Conservation (phyloP, 257 asterid genomes). For the Solanum virginianum region DNA sequence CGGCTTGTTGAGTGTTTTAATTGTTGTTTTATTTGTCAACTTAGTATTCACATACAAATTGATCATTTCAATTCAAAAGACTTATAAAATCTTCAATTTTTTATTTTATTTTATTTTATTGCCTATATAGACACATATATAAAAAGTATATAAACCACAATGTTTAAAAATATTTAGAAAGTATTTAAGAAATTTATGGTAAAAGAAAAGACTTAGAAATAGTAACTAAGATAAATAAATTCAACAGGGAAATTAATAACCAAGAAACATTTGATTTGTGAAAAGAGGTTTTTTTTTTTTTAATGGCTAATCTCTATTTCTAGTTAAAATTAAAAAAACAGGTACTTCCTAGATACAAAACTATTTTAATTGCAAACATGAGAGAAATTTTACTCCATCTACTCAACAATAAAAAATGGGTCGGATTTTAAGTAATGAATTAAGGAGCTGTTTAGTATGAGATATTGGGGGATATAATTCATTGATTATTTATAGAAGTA, state of each 20-base stretch:
- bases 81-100: not conserved
- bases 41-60: not conserved
- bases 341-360: not conserved
- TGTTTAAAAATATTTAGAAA: no score
- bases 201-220: not conserved
- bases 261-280: no score
- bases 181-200: not conserved
- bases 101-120: no score
- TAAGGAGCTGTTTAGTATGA: no score
- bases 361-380: not conserved
- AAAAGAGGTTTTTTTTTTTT: no score
- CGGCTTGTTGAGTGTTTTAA: not conserved
- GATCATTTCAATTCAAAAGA: not conserved
- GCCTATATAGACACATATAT: no score
- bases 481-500: no score
- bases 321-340: not conserved
- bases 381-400: not conserved
- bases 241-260: no score
- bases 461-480: no score
- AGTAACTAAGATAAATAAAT: not conserved
- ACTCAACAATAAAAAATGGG: no score
- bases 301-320: not conserved
- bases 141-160: no score
- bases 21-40: not conserved
- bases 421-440: no score